Conservation (phyloP, 345 rosid genomes). For the Sonneratia caseolaris region DNA sequence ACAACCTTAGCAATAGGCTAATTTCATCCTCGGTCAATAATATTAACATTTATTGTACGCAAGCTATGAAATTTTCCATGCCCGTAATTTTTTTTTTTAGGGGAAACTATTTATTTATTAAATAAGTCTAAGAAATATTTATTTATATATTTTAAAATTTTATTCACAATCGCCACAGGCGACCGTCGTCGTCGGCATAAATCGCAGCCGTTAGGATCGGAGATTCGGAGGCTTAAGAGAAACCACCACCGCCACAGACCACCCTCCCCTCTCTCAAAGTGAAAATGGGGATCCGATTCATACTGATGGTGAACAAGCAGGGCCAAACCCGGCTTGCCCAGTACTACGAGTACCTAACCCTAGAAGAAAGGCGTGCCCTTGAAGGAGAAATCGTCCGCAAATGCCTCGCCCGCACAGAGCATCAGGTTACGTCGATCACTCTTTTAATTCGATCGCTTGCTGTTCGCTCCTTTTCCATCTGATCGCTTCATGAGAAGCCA, state of each 20-base stretch:
- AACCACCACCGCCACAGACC: too few species aligned
- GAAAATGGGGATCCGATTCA: slow-evolving; percentile 88
- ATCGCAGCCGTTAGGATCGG: background rate
- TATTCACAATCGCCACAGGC: too few species aligned
- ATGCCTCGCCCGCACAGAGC: slow-evolving; percentile 95
- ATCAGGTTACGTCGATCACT: slow-evolving; percentile 41
- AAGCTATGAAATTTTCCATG: too few species aligned
- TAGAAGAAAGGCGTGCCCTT: slow-evolving; percentile 94
- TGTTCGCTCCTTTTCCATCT: background rate
- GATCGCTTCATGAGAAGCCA: background rate
- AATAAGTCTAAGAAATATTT: too few species aligned
- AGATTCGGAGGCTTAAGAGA: too few species aligned
- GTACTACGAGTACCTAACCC: slow-evolving; percentile 96
- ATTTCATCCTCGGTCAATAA: too few species aligned
- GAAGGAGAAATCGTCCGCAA: slow-evolving; percentile 99
- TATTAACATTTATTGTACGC: too few species aligned
- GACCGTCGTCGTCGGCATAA: too few species aligned
- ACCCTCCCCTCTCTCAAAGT: background rate
- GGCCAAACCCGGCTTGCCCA: slow-evolving; percentile 98
- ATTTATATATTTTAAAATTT: too few species aligned
- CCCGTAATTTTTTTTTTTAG: too few species aligned
- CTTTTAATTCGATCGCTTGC: background rate
- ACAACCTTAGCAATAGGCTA: too few species aligned
- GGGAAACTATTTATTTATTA: too few species aligned
- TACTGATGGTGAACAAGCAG: slow-evolving; percentile 98